phyloP scores from a whole-genome alignment of 75 land plant species.

The Isoetes taiwanensis region DNA sequence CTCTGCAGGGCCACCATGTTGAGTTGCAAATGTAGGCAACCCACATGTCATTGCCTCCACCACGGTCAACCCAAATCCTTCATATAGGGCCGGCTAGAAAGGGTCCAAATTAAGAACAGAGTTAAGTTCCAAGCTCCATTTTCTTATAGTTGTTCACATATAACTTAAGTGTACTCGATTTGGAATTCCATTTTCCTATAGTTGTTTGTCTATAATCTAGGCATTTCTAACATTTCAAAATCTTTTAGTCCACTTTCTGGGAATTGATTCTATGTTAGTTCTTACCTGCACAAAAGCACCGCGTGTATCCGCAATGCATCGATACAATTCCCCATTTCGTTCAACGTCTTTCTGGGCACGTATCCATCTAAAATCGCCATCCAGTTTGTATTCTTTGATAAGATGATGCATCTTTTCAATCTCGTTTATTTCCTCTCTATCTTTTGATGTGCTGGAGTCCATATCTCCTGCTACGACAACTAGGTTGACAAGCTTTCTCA shows the following conservation, averaged over 20 bases:
- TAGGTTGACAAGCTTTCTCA: slow-evolving; percentile 43
- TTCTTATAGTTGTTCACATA: slow-evolving; percentile 2
- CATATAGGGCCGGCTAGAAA: slow-evolving; percentile 51
- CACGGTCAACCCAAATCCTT: slow-evolving; percentile 53
- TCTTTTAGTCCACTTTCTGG: no score
- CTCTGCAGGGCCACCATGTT: slow-evolving; percentile 53
- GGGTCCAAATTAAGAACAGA: not conserved
- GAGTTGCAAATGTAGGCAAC: slow-evolving; percentile 47
- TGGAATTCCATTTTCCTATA: no score
- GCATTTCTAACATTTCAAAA: no score
- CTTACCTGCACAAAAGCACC: slow-evolving; percentile 52
- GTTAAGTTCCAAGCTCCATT: not conserved
- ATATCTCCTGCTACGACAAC: slow-evolving; percentile 53
- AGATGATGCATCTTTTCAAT: slow-evolving; percentile 53
- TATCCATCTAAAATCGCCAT: slow-evolving; percentile 50
- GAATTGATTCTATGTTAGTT: not conserved
- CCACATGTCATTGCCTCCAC: slow-evolving; percentile 63
- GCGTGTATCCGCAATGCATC: slow-evolving; percentile 39
- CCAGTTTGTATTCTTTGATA: slow-evolving; percentile 34
- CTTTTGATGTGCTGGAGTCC: slow-evolving; percentile 27
- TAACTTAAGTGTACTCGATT: no score
- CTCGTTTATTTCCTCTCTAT: slow-evolving; percentile 50
- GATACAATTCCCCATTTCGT: slow-evolving; percentile 49
- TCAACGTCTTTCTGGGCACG: slow-evolving; percentile 38
- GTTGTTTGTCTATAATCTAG: no score